Base-by-base conservation (phyloP, 345 rosid genomes). In the Gossypium sturtianum region DNA sequence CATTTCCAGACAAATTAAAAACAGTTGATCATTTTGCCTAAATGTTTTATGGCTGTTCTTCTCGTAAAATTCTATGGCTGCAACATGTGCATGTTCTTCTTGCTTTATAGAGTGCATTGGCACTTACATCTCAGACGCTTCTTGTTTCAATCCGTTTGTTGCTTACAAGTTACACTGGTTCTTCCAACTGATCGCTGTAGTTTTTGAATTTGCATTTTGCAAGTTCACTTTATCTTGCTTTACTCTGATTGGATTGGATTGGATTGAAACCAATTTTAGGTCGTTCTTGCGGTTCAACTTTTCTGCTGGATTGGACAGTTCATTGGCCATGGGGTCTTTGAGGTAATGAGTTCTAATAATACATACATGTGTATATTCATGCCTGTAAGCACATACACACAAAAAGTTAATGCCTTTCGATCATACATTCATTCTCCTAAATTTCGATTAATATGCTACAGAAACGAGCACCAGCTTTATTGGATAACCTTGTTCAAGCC, bases 221-320 rank as follows among this genome's bases (percentile, higher is more conserved):
- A 52, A 20, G 45, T 47, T 22, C 3, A 2, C 29, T 63, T 44
- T 9, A 52, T 17, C 44, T 54, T 19, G n/a, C 12, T 38, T 69
- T 23, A 2, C 12, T 57, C 43, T 68, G 34, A 43, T 61, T 60
- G 34, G 29, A 17, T 41, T 15, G n/a, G 62, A 51, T 66, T 60
- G 58, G 48, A 12, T 52, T n/a, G n/a, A 52, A 38, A 54, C 13
- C 7, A 3, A 76, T 61, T 65, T 60, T 80, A 86, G 91, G 87
- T 87, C 41, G 87, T 85, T 74, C 80, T 87, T 59, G 86, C 74
- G 29, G 77, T 86, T 80, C 89, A 89, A 78, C 22, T 89, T 34
- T 47, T 84, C 59, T 89, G 91, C 69, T 89, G 93, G 93, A 76
- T 85, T 20, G 90, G 90, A 70, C 90, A 86, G 77, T 86, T 86